Evolutionary conservation across 2,329 filamentous ascomycete genomes (phyloP).

Genomic region (Ophioceras dolichostomum): DNA sequence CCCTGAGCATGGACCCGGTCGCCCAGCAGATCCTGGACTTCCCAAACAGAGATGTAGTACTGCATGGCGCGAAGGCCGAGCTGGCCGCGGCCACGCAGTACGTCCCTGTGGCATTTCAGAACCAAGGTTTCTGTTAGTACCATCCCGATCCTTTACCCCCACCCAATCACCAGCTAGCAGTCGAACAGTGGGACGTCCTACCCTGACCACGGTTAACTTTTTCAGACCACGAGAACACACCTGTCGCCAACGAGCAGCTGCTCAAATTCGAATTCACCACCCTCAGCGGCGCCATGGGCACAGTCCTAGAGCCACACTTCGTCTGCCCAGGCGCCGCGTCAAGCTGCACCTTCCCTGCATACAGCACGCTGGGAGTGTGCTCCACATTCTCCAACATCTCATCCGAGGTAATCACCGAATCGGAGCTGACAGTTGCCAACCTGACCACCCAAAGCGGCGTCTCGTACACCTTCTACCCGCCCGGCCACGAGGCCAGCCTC

Average conservation of each 20-base stretch:
- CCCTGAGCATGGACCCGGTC: slow-evolving; percentile 8
- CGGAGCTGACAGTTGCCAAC: no score
- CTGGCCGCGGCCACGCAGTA: slow-evolving; percentile 2
- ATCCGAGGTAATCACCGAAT: background rate
- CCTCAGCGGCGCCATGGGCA: slow-evolving; percentile 6
- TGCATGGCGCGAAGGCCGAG: background rate
- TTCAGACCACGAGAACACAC: no score
- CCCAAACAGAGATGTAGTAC: background rate
- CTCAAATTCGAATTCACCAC: slow-evolving; percentile 7
- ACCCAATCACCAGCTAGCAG: no score
- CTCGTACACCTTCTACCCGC: no score
- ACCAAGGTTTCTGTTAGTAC: background rate
- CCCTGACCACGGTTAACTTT: no score
- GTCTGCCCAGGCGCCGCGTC: slow-evolving; percentile 6
- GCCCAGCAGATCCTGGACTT: slow-evolving; percentile 9
- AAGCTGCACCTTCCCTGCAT: slow-evolving; percentile 8
- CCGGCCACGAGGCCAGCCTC: no score
- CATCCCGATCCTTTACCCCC: no score
- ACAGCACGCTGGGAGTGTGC: slow-evolving; percentile 9
- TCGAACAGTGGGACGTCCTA: no score
- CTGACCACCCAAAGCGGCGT: no score
- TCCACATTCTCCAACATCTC: slow-evolving; percentile 6
- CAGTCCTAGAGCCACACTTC: slow-evolving; percentile 4
- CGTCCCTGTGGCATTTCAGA: background rate
- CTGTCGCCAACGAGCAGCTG: slow-evolving; percentile 4